A percentile compares a stretch with the other conserved stretches of the same genome.
These are phyloP conservation scores for Citropsis articulata DNA, from an alignment of 345 rosid species.

Conservation along the genomic window DNA sequence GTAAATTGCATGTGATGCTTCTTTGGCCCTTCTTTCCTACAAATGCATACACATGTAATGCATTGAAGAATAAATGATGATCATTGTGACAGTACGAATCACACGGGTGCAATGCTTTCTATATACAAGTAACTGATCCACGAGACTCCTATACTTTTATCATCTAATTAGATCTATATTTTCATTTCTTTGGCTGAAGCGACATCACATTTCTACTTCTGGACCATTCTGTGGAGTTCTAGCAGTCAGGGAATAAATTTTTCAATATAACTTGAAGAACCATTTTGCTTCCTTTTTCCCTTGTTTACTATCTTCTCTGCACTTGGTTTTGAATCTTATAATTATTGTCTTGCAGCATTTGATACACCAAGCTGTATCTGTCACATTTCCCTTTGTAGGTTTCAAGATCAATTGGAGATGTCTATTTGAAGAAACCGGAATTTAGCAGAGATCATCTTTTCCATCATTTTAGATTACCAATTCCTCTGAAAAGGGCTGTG, in stretches of 20 bases:
- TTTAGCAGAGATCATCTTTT: slow-evolving; percentile 31
- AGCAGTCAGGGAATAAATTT: slow-evolving; percentile 3
- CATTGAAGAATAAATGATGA: neutral
- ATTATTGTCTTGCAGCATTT: neutral
- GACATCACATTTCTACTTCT: neutral
- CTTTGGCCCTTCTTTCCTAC: neutral
- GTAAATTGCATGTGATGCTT: neutral
- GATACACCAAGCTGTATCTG: neutral
- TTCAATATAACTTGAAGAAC: neutral
- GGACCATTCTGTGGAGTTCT: neutral
- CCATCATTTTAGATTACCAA: slow-evolving; percentile 34
- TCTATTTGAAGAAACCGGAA: slow-evolving; percentile 54
- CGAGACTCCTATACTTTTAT: slow-evolving; percentile 4
- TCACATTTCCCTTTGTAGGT: slow-evolving; percentile 26
- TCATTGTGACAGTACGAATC: neutral
- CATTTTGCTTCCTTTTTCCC: neutral
- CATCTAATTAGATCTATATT: neutral
- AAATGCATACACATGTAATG: neutral
- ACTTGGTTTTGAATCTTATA: neutral
- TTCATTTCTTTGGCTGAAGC: neutral
- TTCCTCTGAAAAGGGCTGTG: slow-evolving; percentile 38
- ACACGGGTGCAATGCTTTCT: neutral
- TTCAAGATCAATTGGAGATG: slow-evolving; percentile 53
- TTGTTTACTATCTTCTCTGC: neutral
- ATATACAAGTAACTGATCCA: neutral